A percentile compares a stretch with the other conserved stretches of the same genome.
These are phyloP conservation scores for Dovyalis caffra DNA, from an alignment of 345 rosid genomes.

Conservation along the genomic window DNA sequence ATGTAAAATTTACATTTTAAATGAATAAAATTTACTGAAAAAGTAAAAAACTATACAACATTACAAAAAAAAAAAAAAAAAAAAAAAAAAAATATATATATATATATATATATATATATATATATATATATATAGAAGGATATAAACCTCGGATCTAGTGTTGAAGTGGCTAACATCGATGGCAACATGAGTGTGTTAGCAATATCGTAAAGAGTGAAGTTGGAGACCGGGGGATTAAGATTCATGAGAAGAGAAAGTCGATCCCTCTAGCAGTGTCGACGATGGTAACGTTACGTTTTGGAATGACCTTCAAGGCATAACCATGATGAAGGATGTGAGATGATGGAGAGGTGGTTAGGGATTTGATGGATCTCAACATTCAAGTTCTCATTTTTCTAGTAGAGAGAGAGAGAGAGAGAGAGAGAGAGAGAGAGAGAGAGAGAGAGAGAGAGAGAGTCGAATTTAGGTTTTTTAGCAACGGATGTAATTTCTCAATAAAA, in stretches of 20 bases:
- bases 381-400: conserved; percentile 28
- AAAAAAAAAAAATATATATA: too few relatives aligned
- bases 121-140: not conserved
- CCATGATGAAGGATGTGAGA: conserved; percentile 45
- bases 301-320: conserved; percentile 55
- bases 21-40: not conserved
- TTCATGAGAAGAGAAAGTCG: conserved; percentile 71
- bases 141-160: conserved; percentile 59
- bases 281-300: conserved; percentile 64
- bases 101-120: too few relatives aligned
- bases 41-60: too few relatives aligned
- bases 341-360: conserved; percentile 21
- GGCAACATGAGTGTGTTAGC: conserved; percentile 72
- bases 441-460: too few relatives aligned
- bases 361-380: conserved; percentile 49
- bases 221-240: conserved; percentile 73
- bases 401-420: not conserved
- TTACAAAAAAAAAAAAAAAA: not conserved
- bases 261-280: conserved; percentile 85
- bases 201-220: conserved; percentile 65
- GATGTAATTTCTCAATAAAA: too few relatives aligned
- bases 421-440: too few relatives aligned
- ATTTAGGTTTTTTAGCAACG: too few relatives aligned
- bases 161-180: conserved; percentile 81
- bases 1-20: too few relatives aligned